Percentiles rank a stretch among this genome's conserved stretches.
Evolutionary conservation across 1,139 yeast species (phyloP).

Genomic region (Suhomyces atakaporum): DNA sequence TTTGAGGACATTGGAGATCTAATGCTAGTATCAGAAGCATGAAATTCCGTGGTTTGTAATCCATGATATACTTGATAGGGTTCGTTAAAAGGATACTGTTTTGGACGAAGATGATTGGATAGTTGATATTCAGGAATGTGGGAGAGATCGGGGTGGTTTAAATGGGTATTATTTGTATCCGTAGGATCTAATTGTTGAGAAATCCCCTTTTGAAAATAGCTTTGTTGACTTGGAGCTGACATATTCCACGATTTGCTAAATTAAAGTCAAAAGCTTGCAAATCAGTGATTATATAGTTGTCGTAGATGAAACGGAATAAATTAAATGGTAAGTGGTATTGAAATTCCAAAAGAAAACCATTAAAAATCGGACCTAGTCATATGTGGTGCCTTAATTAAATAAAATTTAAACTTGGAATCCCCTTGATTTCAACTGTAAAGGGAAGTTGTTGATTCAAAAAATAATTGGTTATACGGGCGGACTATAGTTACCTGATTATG

Average conservation of each 20-base stretch:
- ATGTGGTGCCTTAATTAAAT: too few species aligned
- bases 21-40: neutral
- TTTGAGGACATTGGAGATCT: neutral
- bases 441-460: too few species aligned
- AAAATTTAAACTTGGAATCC: too few species aligned
- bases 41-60: neutral
- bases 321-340: too few species aligned
- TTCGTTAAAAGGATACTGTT: slow-evolving; percentile 1
- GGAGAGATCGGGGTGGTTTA: slow-evolving; percentile 1
- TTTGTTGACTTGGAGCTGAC: slow-evolving; percentile 7
- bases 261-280: neutral
- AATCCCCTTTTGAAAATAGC: slow-evolving; percentile 1
- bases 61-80: neutral
- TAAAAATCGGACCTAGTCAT: too few species aligned
- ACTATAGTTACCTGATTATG: too few species aligned
- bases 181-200: slow-evolving; percentile 1
- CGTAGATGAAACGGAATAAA: too few species aligned
- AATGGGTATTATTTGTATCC: slow-evolving; percentile 1
- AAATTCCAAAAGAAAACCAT: too few species aligned
- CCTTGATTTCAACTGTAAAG: too few species aligned
- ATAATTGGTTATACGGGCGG: too few species aligned
- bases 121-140: neutral
- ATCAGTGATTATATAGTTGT: too few species aligned
- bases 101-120: slow-evolving; percentile 3
- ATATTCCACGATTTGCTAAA: neutral